Evolutionary conservation across 306 rosid genomes (phyloP), one percentile per base, ranked within the genome.

Genomic region (Glycine soja): DNA sequence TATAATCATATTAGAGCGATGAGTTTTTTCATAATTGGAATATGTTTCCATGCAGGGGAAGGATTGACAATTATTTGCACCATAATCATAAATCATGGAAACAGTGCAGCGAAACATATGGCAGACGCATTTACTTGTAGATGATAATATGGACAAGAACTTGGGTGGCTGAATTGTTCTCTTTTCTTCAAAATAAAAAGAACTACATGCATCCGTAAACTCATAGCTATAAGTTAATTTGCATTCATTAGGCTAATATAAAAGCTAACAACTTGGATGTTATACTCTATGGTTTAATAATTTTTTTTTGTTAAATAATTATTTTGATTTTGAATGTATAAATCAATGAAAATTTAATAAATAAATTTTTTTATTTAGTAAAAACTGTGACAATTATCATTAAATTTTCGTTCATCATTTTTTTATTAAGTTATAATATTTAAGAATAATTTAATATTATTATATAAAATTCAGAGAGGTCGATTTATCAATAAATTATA

Each of bases 31-130:
- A 58, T 47, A 40, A 57, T 58, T 48, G 8, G 32, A 83, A 56
- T 78, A n/a, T 47, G 51, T 57, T 73, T 67, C 58, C 76, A 83
- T 64, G 81, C 69, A 63, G 84, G 48, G 74, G 13, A 32, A n/a
- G 70, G 8, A 53, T 58, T 79, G 46, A 51, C 8, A 80, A 83
- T 75, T 52, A 80, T 75, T 80, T 75, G 80, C 42, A 70, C 67
- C 82, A 56, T 51, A 67, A 15, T 76, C 79, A 72, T 58, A 81
- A 81, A 67, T 81, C 80, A 78, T 74, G 81, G 76, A 74, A 74
- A 64, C 78, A 70, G 12, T 24, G 36, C 15, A 24, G 63, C 78
- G 63, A 75, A 69, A 80, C 54, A 66, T 74, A 73, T 57, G 83
- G 77, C 66, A 56, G 16, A 67, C 52, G 38, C 58, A 83, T 38